phyloP scores from a whole-genome alignment of 441 rosid species.

The Dalechampia spathulata region DNA sequence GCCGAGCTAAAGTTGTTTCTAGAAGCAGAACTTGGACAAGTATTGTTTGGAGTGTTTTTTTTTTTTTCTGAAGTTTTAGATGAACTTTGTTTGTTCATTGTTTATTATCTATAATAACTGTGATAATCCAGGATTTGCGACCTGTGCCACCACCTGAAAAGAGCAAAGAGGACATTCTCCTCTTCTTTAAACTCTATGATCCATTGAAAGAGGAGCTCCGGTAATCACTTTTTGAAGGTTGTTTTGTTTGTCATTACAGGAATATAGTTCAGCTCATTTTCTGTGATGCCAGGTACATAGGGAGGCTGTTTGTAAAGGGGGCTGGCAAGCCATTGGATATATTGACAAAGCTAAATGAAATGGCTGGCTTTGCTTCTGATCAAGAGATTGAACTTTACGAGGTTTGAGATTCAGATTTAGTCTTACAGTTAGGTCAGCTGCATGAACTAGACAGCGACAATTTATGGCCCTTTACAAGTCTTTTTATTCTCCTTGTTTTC shows the following conservation, averaged over 20 bases:
- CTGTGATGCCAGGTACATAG: slow-evolving; percentile 57
- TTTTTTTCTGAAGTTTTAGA: background rate
- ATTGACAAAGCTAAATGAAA: slow-evolving; percentile 61
- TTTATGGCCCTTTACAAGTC: background rate
- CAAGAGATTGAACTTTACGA: slow-evolving; percentile 83
- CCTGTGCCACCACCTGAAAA: slow-evolving; percentile 49
- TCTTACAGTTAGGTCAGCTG: background rate
- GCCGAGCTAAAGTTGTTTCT: slow-evolving; percentile 85
- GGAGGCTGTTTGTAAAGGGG: slow-evolving; percentile 79
- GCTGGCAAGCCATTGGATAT: slow-evolving; percentile 74
- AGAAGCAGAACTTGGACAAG: slow-evolving; percentile 83
- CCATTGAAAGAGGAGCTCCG: slow-evolving; percentile 70
- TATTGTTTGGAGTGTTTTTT: slow-evolving; percentile 21
- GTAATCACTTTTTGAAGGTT: slow-evolving; percentile 26
- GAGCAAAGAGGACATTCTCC: slow-evolving; percentile 71
- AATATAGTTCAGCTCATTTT: slow-evolving; percentile 8
- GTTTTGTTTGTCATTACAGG: slow-evolving; percentile 5
- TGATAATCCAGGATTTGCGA: slow-evolving; percentile 50
- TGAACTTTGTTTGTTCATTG: background rate
- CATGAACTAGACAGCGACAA: background rate
- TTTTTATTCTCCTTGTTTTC: slow-evolving; percentile 12
- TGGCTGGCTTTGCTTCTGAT: slow-evolving; percentile 87
- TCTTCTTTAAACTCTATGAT: slow-evolving; percentile 87
- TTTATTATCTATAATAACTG: background rate
- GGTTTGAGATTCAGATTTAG: slow-evolving; percentile 32